Base-by-base conservation (phyloP, 805 yeast species). In the Ogataea trehalophila region DNA sequence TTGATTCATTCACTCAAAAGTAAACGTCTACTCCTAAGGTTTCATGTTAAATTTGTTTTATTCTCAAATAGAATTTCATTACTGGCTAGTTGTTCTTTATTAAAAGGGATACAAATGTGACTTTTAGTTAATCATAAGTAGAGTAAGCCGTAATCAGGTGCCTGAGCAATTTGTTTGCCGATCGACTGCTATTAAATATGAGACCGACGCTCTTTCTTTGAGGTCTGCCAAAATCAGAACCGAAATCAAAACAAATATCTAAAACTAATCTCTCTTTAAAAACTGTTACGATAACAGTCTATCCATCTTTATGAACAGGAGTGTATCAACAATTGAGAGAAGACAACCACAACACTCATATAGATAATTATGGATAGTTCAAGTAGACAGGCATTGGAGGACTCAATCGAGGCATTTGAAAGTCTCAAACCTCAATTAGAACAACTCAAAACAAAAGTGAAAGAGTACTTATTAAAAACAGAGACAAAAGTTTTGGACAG, bases 341-440 rank as follows among this genome's bases (percentile, higher is more conserved):
- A 26, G 3, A 26, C 9, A 26, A 26, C 13, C 17, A 22, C 29
- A 37, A 22, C 39, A 37, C 22, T 13, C 16, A 5, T 7, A 8
- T 35, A 23, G 22, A 5, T 17, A 31, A 20, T 5, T 5, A 43
- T 43, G 45, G 17, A 41, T 18, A 38, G 33, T 17, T 43, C 45
- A 26, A 29, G 29, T 17, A 38, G 15, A 33, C 29, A 33, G 11
- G 38, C 41, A 20, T 45, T 55, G 29, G 59, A 56, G 18, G 45
- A 46, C 14, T 50, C 63, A 5, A 49, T 63, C 8, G 54, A 48
- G 5, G 45, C 53, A 18, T 54, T 62, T 41, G 63, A 57, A 20
- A 31, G 42, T 11, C 37, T 64, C 37, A 54, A 53, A 34, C 54
- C 56, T 2, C 55, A 58, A 36, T 51, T 65, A 52, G 59, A 57